Base-by-base conservation (phyloP, 129 eudicot species). In the Helichrysum umbraculigerum region DNA sequence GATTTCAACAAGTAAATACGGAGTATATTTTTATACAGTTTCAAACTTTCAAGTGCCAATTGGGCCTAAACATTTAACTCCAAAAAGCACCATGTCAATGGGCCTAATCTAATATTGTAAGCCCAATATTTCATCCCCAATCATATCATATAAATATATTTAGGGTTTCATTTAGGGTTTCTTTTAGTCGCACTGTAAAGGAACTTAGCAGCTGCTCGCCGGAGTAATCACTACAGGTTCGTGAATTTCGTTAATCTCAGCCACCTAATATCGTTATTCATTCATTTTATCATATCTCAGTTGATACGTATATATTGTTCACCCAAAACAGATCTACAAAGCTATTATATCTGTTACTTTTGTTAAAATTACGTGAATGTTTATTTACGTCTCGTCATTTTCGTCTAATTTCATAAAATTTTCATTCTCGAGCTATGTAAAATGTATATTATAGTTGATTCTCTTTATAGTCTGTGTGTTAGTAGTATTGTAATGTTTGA, bases 201-300 rank as follows among this genome's bases (percentile, higher is more conserved):
- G 20, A 21, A 7, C 12, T 58, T 58, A 2, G 28, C 63, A 20
- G 63, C 29, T 58, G 63, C 29, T 58, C 29, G 63, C 63, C 63
- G 63, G 63, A 58, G 63, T 58, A 58, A 17, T 58, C 28, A 1
- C 63, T 2, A 58, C 63, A 58, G 63, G 63, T 58, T 58, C 63
- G 63, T 58, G 9, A 9, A 58, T 20, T 20, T 21, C 29, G 12
- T 58, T 58, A 21, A 58, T 58, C 28, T 58, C 22, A 58, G 15
- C 25, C 12, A 58, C 30, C 63, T 58, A 58, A 58, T 58, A 7
- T 20, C 4, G 16, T 47, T 47, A 47, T 14, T 47, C 54, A 47
- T 20, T 20, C 28, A 57, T 0, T 20, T 20, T n/a, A 47, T n/a
- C 11, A 7, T 58, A 58, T 58, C 25, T 20, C 29, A 58, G 7